Base-by-base conservation (phyloP, 352 stramenopile genomes). In the Phytophthora podocarpi region DNA sequence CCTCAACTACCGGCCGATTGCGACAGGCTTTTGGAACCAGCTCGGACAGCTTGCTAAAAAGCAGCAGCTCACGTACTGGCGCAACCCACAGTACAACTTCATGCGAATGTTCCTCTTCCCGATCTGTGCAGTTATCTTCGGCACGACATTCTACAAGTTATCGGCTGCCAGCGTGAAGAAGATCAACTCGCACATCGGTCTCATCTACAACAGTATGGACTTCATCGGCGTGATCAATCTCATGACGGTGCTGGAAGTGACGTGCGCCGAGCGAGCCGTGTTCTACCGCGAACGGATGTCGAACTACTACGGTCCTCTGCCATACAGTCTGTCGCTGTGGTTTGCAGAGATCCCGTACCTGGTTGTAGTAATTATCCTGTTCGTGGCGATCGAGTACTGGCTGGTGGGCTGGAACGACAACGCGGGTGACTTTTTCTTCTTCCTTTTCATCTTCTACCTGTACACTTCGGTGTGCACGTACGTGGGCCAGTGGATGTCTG, bases 191-290 rank as follows among this genome's bases (percentile, higher is more conserved):
- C 74, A 84, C 62, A 55, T 89, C 18, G 75, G 72, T 20, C 55
- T 87, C 7, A 87, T 87, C 28, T 87, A 85, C 72, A 89, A 86
- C 70, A 82, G 57, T 28, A 79, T 86, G 72, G 79, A 86, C 36
- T 85, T 87, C 60, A 87, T 89, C 46, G 77, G 77, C 32, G 70
- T 81, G 10, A 77, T 80, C 55, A 76, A 82, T 41, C 49, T 87
- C 35, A 87, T 85, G 73, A 85, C 72, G 13, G 76, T 85, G 55
- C 24, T 89, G 10, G 78, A 88, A 30, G 75, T 85, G 16, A 79
- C 76, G 20, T 87, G 74, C 28, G 53, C 59, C 0, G 76, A 89
- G 59, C 76, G 79, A 8, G 74, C 75, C 0, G 77, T 89, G 46
- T 89, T 79, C 55, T 89, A 89, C 57, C 74, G 74, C 35, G 76